A percentile compares a stretch with the other conserved stretches of the same genome.
phyloP scores from a whole-genome alignment of 2,329 filamentous ascomycete genomes.

The Aspergillus uvarum region DNA sequence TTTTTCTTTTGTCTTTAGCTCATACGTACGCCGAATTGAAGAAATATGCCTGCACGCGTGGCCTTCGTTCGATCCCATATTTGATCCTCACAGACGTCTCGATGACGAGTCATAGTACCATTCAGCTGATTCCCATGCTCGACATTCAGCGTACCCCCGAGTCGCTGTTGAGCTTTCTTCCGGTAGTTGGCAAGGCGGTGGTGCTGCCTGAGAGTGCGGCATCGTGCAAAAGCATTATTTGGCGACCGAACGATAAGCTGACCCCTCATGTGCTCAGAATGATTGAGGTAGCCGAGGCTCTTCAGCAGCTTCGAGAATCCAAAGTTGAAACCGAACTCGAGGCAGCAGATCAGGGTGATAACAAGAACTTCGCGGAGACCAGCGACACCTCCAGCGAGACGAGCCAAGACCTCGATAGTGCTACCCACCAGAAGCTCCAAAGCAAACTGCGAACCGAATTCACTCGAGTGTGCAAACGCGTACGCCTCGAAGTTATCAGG shows the following conservation, averaged over 20 bases:
- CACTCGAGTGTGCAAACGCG: conserved; percentile 28
- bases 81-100: conserved; percentile 28
- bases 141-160: conserved; percentile 29
- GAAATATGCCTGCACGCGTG: conserved; percentile 33
- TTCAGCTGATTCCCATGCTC: conserved; percentile 34
- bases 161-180: conserved; percentile 31
- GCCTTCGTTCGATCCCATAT: conserved; percentile 38
- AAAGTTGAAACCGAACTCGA: conserved; percentile 15
- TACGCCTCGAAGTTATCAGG: conserved; percentile 30
- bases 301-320: conserved; percentile 16
- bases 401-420: conserved; percentile 6
- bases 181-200: conserved; percentile 24
- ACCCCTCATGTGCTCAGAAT: conserved; percentile 18
- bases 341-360: conserved; percentile 6
- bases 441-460: conserved; percentile 26
- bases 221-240: conserved; percentile 30
- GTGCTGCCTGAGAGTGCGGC: conserved; percentile 19
- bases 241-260: conserved; percentile 27
- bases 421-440: conserved; percentile 23
- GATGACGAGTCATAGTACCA: conserved; percentile 25
- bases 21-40: conserved; percentile 20
- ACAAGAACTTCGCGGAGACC: not conserved
- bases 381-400: not conserved
- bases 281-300: conserved; percentile 21
- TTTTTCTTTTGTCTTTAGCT: conserved; percentile 9